Evolutionary conservation across 352 stramenopile species (phyloP).

Genomic region (Pythium rhizo-oryzae): DNA sequence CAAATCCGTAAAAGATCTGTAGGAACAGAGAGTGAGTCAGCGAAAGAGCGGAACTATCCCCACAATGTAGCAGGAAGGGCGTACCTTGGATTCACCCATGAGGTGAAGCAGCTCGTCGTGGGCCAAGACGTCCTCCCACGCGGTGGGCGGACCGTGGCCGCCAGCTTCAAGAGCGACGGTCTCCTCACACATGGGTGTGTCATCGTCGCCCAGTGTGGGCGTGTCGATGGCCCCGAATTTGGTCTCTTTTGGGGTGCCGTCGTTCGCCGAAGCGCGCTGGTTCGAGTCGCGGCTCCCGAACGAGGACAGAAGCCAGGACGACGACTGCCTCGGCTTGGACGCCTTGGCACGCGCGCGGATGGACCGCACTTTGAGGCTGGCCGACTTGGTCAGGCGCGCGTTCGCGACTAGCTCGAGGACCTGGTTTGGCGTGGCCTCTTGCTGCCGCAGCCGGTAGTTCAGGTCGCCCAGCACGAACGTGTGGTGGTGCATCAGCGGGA

Average conservation of each 20-base stretch:
- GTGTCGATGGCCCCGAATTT: constrained; percentile 16
- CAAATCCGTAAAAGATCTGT: constrained; percentile 82
- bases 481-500: constrained; percentile 86
- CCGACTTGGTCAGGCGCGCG: constrained; percentile 18
- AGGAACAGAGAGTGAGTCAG: too few relatives aligned
- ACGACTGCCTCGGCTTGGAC: constrained; percentile 13
- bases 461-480: constrained; percentile 90
- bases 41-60: too few relatives aligned
- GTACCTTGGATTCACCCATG: constrained; percentile 38
- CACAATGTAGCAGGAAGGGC: too few relatives aligned
- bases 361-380: constrained; percentile 7
- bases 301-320: constrained; percentile 20
- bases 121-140: constrained; percentile 63
- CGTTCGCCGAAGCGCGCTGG: background rate
- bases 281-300: constrained; percentile 20
- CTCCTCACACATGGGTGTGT: constrained; percentile 11
- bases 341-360: constrained; percentile 4
- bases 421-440: constrained; percentile 46
- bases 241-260: background rate
- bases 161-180: background rate
- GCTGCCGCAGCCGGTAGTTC: constrained; percentile 87
- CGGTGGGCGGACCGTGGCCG: constrained; percentile 26
- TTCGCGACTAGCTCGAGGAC: constrained; percentile 65
- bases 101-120: constrained; percentile 76
- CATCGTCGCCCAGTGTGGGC: constrained; percentile 3